A percentile compares a stretch with the other conserved stretches of the same genome.
These are phyloP conservation scores for Cyclotella cryptica DNA, from an alignment of 108 stramenopile species.

Conservation along the genomic window DNA sequence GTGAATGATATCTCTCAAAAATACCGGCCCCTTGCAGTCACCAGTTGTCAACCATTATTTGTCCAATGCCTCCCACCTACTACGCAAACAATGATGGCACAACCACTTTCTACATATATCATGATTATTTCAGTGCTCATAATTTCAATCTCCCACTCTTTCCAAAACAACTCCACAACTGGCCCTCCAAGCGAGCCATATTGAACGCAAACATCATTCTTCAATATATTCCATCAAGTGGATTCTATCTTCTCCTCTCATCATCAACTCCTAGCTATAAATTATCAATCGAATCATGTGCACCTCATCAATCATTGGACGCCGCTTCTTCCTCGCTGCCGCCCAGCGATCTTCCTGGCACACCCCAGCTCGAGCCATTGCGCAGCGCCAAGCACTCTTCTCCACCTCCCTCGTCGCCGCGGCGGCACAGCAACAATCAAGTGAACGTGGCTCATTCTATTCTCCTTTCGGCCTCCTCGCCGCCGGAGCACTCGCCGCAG, in stretches of 20 bases:
- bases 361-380: slow-evolving; percentile 13
- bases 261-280: background rate
- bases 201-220: background rate
- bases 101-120: background rate
- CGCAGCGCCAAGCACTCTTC: slow-evolving; percentile 34
- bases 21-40: no score
- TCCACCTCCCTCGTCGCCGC: slow-evolving; percentile 19
- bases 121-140: background rate
- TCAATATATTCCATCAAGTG: background rate
- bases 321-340: slow-evolving; percentile 41
- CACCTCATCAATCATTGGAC: slow-evolving; percentile 36
- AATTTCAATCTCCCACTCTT: background rate
- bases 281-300: slow-evolving; percentile 20
- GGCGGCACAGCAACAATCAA: slow-evolving; percentile 4
- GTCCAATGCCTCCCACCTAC: no score
- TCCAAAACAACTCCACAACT: no score
- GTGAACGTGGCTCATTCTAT: background rate
- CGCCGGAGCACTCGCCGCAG: slow-evolving; percentile 32
- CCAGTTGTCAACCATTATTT: no score
- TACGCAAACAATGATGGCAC: no score
- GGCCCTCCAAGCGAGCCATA: background rate
- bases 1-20: no score
- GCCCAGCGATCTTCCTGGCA: slow-evolving; percentile 31
- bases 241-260: background rate
- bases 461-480: slow-evolving; percentile 25